Evolutionary conservation across 371 early-diverging fungal species (phyloP).

Genomic region (Mortierella sp.): DNA sequence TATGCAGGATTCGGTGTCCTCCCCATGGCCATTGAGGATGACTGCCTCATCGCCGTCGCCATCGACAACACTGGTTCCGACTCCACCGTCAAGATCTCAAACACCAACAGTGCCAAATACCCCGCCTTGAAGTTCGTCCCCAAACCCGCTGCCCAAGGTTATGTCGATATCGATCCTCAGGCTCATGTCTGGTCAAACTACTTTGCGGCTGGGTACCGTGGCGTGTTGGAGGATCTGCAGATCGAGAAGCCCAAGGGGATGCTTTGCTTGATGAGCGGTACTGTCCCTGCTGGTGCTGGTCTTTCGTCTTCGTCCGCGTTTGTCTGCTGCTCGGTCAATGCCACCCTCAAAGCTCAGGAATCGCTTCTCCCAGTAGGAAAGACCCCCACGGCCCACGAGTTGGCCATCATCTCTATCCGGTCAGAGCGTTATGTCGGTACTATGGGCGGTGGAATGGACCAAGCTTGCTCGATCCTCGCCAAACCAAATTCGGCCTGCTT

Average conservation of each 20-base stretch:
- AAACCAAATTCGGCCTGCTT: slow-evolving; percentile 78
- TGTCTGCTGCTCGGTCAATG: slow-evolving; percentile 83
- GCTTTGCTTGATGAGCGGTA: slow-evolving; percentile 80
- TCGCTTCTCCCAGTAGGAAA: slow-evolving; percentile 42
- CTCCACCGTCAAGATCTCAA: slow-evolving; percentile 72
- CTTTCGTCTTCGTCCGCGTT: slow-evolving; percentile 90
- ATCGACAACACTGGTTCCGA: slow-evolving; percentile 59
- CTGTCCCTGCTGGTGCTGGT: slow-evolving; percentile 89
- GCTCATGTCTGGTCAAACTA: slow-evolving; percentile 88
- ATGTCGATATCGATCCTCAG: slow-evolving; percentile 79
- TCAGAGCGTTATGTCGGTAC: slow-evolving; percentile 90
- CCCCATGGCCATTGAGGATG: slow-evolving; percentile 96
- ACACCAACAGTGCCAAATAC: slow-evolving; percentile 72
- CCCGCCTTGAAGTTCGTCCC: slow-evolving; percentile 68
- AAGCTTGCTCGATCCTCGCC: slow-evolving; percentile 89
- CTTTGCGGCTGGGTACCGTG: slow-evolving; percentile 85
- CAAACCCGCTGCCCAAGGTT: slow-evolving; percentile 64
- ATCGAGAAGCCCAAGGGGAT: slow-evolving; percentile 76
- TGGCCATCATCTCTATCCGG: slow-evolving; percentile 84
- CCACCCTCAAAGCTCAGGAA: slow-evolving; percentile 73
- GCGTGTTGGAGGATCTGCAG: slow-evolving; percentile 73
- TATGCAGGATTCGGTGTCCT: slow-evolving; percentile 95
- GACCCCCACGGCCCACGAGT: slow-evolving; percentile 70
- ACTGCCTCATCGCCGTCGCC: slow-evolving; percentile 84
- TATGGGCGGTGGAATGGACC: slow-evolving; percentile 94